phyloP scores from a whole-genome alignment of 139 green algal species.

The Desmodesmus armatus region DNA sequence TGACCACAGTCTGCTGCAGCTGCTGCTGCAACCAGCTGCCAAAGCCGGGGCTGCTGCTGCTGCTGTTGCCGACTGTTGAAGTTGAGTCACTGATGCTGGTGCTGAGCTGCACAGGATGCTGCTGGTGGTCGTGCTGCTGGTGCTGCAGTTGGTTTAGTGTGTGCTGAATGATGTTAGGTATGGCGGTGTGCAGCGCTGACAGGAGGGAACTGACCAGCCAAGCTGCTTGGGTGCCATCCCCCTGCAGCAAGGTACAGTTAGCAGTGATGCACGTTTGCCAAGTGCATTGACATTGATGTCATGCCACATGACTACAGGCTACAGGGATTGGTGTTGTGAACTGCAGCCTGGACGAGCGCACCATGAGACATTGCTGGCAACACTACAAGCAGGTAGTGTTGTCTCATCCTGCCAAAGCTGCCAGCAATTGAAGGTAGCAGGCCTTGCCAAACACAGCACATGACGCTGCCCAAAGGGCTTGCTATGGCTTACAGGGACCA shows the following conservation, averaged over 20 bases:
- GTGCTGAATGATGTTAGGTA: background rate
- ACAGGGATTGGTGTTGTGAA: too few relatives aligned
- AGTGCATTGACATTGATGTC: too few relatives aligned
- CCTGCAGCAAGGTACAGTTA: background rate
- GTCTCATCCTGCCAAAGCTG: too few relatives aligned
- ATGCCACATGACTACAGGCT: too few relatives aligned
- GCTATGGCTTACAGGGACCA: too few relatives aligned
- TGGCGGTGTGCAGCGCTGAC: background rate
- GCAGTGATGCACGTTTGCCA: too few relatives aligned
- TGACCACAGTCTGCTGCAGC: background rate
- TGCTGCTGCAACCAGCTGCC: background rate
- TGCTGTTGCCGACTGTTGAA: background rate
- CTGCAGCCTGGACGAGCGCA: too few relatives aligned
- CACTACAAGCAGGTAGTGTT: too few relatives aligned
- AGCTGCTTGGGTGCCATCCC: background rate
- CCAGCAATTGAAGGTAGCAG: too few relatives aligned
- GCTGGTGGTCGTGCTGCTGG: conserved; percentile 8
- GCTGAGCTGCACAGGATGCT: background rate
- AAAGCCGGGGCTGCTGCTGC: background rate
- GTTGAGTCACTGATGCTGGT: background rate
- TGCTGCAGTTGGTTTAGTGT: background rate
- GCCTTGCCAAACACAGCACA: too few relatives aligned
- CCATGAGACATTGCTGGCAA: too few relatives aligned
- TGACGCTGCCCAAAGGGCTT: too few relatives aligned
- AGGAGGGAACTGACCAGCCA: conserved; percentile 21